Percentiles rank a stretch among this genome's conserved stretches.
These are phyloP conservation scores for Ustilago bromivora DNA, from an alignment of 1,284 basidiomycete species.

Conservation along the genomic window DNA sequence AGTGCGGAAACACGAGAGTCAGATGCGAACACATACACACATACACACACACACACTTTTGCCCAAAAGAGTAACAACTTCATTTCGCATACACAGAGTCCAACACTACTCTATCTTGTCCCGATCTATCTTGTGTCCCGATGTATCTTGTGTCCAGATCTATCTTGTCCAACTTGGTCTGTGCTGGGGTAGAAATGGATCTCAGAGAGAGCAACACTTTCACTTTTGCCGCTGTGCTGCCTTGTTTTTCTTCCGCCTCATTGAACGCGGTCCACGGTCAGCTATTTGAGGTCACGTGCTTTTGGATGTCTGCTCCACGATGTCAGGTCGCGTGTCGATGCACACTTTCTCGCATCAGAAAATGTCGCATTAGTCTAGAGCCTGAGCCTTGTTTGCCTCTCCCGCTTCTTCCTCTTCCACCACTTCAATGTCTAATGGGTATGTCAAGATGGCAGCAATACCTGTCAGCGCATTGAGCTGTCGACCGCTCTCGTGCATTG, in stretches of 20 bases:
- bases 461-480: conserved; percentile 93
- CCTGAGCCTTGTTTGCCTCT: conserved; percentile 31
- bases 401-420: conserved; percentile 73
- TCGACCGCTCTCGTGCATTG: conserved; percentile 94
- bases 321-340: conserved; percentile 18
- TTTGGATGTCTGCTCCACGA: background rate
- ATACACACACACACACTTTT: no score
- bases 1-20: background rate
- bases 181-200: no score
- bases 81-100: conserved; percentile 7
- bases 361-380: no score
- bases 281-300: conserved; percentile 19
- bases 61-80: background rate
- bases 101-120: background rate
- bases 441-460: conserved; percentile 94
- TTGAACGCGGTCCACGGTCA: conserved; percentile 30
- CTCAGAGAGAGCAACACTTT: conserved; percentile 20
- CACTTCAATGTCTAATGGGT: conserved; percentile 90
- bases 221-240: conserved; percentile 9
- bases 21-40: background rate
- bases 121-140: background rate
- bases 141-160: background rate
- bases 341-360: background rate
- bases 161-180: no score
- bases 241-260: background rate